These are phyloP conservation scores for Plasmodium chabaudi DNA, from an alignment of 169 alveolate genomes.

Conservation along the genomic window DNA sequence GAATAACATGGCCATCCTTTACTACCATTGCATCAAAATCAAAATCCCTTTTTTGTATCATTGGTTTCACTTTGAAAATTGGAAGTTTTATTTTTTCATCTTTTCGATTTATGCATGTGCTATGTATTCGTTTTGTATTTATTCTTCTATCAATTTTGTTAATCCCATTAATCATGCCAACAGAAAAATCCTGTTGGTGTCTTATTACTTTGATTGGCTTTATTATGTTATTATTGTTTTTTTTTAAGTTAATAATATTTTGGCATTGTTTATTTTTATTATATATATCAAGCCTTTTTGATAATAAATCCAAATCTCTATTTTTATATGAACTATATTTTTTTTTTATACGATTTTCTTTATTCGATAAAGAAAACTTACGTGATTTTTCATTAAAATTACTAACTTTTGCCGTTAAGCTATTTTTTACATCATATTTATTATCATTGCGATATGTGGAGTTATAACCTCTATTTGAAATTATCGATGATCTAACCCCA, in stretches of 20 bases:
- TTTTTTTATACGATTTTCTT: neutral
- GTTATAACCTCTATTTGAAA: neutral
- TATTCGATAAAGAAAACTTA: constrained; percentile 1
- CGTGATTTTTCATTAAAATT: neutral
- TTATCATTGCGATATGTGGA: neutral
- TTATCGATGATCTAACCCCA: neutral
- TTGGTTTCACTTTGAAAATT: constrained; percentile 8
- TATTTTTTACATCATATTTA: neutral
- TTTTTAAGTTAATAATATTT: neutral
- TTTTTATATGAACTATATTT: neutral
- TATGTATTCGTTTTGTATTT: constrained; percentile 10
- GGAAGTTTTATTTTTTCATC: constrained; percentile 43
- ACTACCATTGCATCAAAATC: constrained; percentile 66
- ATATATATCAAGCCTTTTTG: neutral
- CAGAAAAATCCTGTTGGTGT: constrained; percentile 27
- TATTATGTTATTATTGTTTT: neutral
- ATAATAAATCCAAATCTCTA: neutral
- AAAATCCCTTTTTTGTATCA: constrained; percentile 11
- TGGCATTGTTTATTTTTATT: neutral
- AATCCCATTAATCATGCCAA: constrained; percentile 6
- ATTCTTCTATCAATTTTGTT: constrained; percentile 23
- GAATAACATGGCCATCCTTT: constrained; percentile 52
- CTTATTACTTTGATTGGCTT: constrained; percentile 18
- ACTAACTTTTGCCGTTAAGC: neutral
- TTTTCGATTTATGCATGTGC: neutral